phyloP scores from a whole-genome alignment of 208 protist species.

The Acanthamoeba sp. region DNA sequence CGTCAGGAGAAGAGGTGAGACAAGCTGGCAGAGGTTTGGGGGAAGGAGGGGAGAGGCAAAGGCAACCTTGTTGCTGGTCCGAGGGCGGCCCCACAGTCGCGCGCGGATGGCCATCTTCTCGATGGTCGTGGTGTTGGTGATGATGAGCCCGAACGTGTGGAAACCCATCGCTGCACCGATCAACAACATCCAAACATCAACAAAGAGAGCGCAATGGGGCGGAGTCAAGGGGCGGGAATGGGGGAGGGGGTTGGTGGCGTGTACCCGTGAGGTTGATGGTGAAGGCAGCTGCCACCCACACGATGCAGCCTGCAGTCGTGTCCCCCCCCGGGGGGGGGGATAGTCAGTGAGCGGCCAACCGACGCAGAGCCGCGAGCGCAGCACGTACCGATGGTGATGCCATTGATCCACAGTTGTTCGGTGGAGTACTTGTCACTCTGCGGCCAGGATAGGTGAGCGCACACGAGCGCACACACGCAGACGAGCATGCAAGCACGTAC shows the following conservation, averaged over 20 bases:
- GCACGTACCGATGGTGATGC: background rate
- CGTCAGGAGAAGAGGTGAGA: background rate
- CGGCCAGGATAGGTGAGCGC: background rate
- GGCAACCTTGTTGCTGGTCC: background rate
- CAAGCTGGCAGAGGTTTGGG: background rate
- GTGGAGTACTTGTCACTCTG: conserved; percentile 18
- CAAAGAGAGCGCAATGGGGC: too few species aligned
- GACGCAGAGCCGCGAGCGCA: background rate
- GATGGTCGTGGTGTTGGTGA: conserved; percentile 2
- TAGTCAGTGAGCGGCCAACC: background rate
- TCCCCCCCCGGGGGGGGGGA: too few species aligned
- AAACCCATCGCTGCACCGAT: background rate
- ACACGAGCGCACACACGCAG: too few species aligned
- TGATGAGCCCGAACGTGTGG: background rate
- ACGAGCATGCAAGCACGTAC: background rate
- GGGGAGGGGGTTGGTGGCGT: too few species aligned
- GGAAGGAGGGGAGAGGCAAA: too few species aligned
- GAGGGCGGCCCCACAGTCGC: background rate
- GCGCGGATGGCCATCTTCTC: background rate
- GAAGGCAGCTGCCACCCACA: background rate
- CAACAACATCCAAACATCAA: background rate
- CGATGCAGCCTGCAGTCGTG: background rate
- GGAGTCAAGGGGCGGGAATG: too few species aligned
- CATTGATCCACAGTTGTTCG: background rate
- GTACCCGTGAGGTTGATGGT: conserved; percentile 6